Base-by-base conservation (phyloP, 495 filamentous ascomycete genomes). In the Emericellopsis terricola region DNA sequence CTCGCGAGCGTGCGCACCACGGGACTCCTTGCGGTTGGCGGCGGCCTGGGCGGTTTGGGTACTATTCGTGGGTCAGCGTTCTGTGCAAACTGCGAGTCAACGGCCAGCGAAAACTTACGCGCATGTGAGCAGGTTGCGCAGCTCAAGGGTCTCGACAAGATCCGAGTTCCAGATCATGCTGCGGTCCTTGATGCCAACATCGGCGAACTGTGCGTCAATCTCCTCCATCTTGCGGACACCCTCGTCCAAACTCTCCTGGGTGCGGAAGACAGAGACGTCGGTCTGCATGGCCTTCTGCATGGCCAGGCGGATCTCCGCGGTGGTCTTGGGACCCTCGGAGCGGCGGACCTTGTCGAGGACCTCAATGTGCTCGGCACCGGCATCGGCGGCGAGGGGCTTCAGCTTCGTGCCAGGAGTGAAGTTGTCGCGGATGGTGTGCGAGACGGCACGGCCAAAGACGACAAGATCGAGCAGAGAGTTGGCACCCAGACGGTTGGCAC, bases 121-220 rank as follows among this genome's bases (percentile, higher is more conserved):
- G 73, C 87, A 96, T 48, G 87, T 94, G 45, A 96, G 60, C 43
- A 96, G 52, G 55, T 96, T 96, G 45, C 83, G 65, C 47, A 94
- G 65, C 61, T 96, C 87, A 28, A 96, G 70, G 18, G 85, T 91
- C 71, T 96, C 87, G 36, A 93, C 80, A 19, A 96, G 69, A 48
- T 96, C 87, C 24, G 80, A 82, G 73, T 96, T 96, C 87, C 87
- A 96, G 64, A 96, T 94, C 89, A 96, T 94, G 72, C 81, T 86
- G 50, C 87, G 78, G 56, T 96, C 87, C 69, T 91, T 93, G 56
- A 80, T 92, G 47, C 81, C 81, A 40, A 94, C 73, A 51, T 93
- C 70, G 34, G 52, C 44, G 61, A 79, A 96, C 41, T 62, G 73
- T 48, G 71, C 56, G 53, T 96, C 89, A 45, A 94, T 77, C 40